Evolutionary conservation across 225 moss, liverwort and hornwort species (phyloP).

Genomic region (Ulota crispa): DNA sequence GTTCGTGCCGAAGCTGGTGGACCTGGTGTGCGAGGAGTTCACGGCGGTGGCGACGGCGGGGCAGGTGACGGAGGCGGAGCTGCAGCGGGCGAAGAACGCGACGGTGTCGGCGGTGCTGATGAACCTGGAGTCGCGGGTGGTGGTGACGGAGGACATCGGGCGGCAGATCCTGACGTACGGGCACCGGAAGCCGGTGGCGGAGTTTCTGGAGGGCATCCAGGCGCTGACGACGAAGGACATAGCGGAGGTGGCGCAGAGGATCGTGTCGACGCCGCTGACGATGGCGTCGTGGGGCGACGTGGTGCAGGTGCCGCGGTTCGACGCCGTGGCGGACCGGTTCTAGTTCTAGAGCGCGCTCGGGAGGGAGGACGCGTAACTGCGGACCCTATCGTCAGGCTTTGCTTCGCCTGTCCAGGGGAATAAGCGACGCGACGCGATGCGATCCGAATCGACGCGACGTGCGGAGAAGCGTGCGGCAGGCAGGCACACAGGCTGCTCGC

Average conservation of each 20-base stretch:
- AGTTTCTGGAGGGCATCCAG: slow-evolving; percentile 47
- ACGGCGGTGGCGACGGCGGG: slow-evolving; percentile 49
- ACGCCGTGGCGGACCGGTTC: slow-evolving; percentile 53
- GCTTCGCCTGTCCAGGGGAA: no score
- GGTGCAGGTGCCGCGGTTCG: slow-evolving; percentile 48
- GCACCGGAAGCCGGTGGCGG: slow-evolving; percentile 49
- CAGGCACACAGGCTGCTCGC: no score
- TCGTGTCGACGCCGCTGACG: slow-evolving; percentile 59
- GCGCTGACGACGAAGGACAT: slow-evolving; percentile 52
- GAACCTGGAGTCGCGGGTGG: slow-evolving; percentile 69
- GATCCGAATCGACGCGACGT: no score
- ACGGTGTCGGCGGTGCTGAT: slow-evolving; percentile 65
- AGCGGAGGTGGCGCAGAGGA: slow-evolving; percentile 37
- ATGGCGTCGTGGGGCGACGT: slow-evolving; percentile 74
- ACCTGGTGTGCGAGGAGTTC: slow-evolving; percentile 54
- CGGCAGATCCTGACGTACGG: slow-evolving; percentile 63
- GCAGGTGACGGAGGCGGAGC: slow-evolving; percentile 46
- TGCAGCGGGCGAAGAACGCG: slow-evolving; percentile 61
- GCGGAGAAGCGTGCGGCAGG: no score
- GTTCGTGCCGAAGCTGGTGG: slow-evolving; percentile 54
- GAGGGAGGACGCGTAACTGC: no score
- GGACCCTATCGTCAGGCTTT: no score
- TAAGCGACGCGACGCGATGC: no score
- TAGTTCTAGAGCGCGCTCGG: neutral
- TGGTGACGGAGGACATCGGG: slow-evolving; percentile 65